A percentile compares a stretch with the other conserved stretches of the same genome.
Evolutionary conservation across 2,329 filamentous ascomycete species (phyloP).

Genomic region (Colletotrichum incanum): DNA sequence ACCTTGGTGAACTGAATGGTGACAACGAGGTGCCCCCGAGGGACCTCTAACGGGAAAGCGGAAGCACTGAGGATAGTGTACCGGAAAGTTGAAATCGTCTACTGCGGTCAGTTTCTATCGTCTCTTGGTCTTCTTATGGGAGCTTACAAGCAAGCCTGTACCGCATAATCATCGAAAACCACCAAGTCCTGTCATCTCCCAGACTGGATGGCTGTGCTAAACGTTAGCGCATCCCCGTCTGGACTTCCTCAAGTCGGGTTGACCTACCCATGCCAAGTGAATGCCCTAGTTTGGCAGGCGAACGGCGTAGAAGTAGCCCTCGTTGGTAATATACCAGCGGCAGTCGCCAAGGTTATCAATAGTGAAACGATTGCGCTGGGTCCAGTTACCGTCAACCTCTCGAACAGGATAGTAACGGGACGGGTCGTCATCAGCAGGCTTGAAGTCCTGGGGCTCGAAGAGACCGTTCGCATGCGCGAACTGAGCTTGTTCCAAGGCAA

Average conservation of each 20-base stretch:
- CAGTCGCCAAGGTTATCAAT: conserved; percentile 72
- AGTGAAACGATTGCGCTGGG: conserved; percentile 71
- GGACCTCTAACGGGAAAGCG: background rate
- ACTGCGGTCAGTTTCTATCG: background rate
- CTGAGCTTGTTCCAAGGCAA: conserved; percentile 63
- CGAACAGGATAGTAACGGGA: conserved; percentile 74
- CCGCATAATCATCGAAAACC: background rate
- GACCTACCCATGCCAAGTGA: background rate
- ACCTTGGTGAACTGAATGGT: background rate
- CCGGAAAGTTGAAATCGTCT: background rate
- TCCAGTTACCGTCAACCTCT: conserved; percentile 74
- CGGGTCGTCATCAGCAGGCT: conserved; percentile 73
- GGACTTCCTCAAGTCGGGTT: background rate
- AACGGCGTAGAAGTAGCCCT: conserved; percentile 74
- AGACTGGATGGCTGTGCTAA: background rate
- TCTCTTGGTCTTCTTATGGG: background rate
- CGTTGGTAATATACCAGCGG: conserved; percentile 72
- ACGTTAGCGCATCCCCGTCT: background rate
- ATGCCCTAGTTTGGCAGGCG: conserved; percentile 60
- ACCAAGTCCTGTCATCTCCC: background rate
- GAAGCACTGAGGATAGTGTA: background rate
- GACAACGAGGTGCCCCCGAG: background rate
- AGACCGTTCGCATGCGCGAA: conserved; percentile 66
- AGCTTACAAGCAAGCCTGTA: background rate
- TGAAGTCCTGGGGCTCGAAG: conserved; percentile 74